These are phyloP conservation scores for Paulownia fortunei DNA, from an alignment of 257 asterid species.

Conservation along the genomic window DNA sequence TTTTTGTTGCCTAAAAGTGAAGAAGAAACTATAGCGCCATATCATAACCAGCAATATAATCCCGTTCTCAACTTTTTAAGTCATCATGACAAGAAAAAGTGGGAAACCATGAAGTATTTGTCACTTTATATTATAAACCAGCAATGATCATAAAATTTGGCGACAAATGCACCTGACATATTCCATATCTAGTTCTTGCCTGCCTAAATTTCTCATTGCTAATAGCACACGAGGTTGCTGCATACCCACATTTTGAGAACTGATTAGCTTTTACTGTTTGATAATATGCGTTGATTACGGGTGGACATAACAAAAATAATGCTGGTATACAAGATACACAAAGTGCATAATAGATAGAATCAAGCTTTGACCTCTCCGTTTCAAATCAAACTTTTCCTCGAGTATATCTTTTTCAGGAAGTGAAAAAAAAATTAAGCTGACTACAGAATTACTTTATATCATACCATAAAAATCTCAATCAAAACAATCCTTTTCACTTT, in stretches of 20 bases:
- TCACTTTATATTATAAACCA: constrained; percentile 7
- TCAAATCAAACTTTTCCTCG: neutral
- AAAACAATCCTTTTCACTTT: no score
- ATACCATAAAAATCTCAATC: neutral
- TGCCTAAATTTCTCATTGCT: neutral
- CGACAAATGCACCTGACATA: neutral
- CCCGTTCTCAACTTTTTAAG: constrained; percentile 8
- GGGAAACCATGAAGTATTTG: neutral
- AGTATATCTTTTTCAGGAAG: neutral
- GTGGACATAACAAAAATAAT: neutral
- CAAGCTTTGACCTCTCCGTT: neutral
- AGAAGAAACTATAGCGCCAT: constrained; percentile 7
- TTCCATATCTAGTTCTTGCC: neutral
- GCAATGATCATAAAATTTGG: neutral
- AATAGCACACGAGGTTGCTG: neutral
- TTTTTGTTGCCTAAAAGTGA: neutral
- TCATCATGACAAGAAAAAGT: constrained; percentile 8
- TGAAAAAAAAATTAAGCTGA: neutral
- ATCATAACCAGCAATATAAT: constrained; percentile 9
- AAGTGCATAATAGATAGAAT: neutral
- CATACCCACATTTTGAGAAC: neutral
- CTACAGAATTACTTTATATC: neutral
- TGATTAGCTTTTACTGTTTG: neutral
- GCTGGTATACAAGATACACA: no score
- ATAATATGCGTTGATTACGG: neutral